Conservation (phyloP, 2,329 filamentous ascomycete species). For the Talaromyces sp. region DNA sequence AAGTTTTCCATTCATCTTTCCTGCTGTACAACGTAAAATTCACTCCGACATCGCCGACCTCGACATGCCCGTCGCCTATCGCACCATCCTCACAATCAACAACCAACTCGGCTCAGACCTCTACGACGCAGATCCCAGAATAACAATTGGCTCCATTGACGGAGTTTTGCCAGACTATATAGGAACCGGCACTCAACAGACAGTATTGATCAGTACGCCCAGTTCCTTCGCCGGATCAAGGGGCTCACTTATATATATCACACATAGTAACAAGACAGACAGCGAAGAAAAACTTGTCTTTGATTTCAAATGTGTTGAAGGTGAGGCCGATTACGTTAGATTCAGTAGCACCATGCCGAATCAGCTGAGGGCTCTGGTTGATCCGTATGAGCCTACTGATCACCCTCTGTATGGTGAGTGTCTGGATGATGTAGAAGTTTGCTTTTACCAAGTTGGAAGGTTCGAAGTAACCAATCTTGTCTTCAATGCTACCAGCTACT, state of each 20-base stretch:
- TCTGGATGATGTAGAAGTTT: background rate
- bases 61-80: slow-evolving; percentile 13
- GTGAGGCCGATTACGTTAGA: slow-evolving; percentile 10
- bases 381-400: slow-evolving; percentile 13
- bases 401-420: slow-evolving; percentile 14
- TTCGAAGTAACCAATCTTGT: background rate
- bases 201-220: slow-evolving; percentile 5
- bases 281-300: slow-evolving; percentile 6
- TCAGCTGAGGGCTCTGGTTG: slow-evolving; percentile 6
- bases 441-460: background rate
- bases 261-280: background rate
- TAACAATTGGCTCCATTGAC: slow-evolving; percentile 1
- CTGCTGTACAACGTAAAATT: background rate
- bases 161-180: slow-evolving; percentile 10
- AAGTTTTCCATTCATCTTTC: background rate
- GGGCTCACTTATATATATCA: slow-evolving; percentile 9
- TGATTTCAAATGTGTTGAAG: slow-evolving; percentile 10
- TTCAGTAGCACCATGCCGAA: slow-evolving; percentile 12
- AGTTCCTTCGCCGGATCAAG: slow-evolving; percentile 10
- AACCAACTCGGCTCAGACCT: slow-evolving; percentile 10
- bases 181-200: slow-evolving; percentile 2
- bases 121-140: slow-evolving; percentile 8
- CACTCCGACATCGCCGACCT: background rate
- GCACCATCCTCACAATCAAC: slow-evolving; percentile 14
- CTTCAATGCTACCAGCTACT: slow-evolving; percentile 2